A percentile compares a stretch with the other conserved stretches of the same genome.
Evolutionary conservation across 352 stramenopile species (phyloP).

Genomic region (Phytophthora meadii): DNA sequence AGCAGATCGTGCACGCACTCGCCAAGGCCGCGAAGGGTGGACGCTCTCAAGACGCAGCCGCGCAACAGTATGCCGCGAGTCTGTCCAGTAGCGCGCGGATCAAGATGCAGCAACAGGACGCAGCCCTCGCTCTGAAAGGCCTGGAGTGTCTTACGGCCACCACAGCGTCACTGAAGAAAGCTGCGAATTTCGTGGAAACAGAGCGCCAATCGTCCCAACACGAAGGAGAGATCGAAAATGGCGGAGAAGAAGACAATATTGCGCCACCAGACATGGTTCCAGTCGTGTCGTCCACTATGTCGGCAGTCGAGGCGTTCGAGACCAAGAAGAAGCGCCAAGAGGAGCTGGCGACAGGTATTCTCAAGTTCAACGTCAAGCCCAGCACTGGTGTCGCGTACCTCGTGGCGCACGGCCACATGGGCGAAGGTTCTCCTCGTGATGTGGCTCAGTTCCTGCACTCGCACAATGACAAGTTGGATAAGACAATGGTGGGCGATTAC

Average conservation of each 20-base stretch:
- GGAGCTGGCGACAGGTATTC: constrained; percentile 95
- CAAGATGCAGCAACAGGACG: constrained; percentile 79
- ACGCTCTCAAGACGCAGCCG: constrained; percentile 52
- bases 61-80: constrained; percentile 59
- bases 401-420: constrained; percentile 92
- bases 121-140: constrained; percentile 77
- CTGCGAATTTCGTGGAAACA: constrained; percentile 75
- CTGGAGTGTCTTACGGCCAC: constrained; percentile 95
- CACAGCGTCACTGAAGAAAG: constrained; percentile 92
- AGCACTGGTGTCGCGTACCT: constrained; percentile 93
- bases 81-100: constrained; percentile 66
- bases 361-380: constrained; percentile 99
- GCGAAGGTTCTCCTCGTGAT: constrained; percentile 89
- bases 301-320: constrained; percentile 95
- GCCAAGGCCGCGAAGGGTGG: constrained; percentile 95
- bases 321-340: constrained; percentile 96
- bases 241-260: constrained; percentile 56
- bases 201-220: constrained; percentile 53
- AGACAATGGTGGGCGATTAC: constrained; percentile 98
- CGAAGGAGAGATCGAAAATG: constrained; percentile 44
- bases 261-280: constrained; percentile 31
- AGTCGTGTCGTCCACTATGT: constrained; percentile 59
- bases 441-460: constrained; percentile 96
- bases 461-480: constrained; percentile 94
- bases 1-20: constrained; percentile 97